A percentile compares a stretch with the other conserved stretches of the same genome.
Conservation (phyloP, 2,329 filamentous ascomycete species). For the Periglandula ipomoeae region DNA sequence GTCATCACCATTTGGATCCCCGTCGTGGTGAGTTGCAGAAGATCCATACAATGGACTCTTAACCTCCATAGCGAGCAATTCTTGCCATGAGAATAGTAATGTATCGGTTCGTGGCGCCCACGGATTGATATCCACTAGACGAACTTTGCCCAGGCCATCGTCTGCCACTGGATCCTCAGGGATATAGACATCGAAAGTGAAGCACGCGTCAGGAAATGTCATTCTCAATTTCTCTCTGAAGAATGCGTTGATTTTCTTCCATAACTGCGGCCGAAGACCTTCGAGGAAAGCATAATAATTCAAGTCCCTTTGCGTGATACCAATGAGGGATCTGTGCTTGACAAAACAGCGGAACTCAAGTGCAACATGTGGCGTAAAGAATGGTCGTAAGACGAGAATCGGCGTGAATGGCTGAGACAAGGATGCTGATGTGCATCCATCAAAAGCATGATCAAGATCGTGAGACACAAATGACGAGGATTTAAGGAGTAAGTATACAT, state of each 20-base stretch:
- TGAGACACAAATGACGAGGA: slow-evolving; percentile 91
- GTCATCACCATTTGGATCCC: slow-evolving; percentile 22
- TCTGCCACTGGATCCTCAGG: slow-evolving; percentile 51
- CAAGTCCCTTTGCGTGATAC: slow-evolving; percentile 78
- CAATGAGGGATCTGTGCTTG: slow-evolving; percentile 68
- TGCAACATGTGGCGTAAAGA: slow-evolving; percentile 79
- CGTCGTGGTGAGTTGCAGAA: slow-evolving; percentile 21
- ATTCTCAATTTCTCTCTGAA: slow-evolving; percentile 65
- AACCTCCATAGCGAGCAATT: slow-evolving; percentile 66
- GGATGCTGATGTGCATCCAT: slow-evolving; percentile 46
- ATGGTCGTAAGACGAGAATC: slow-evolving; percentile 77
- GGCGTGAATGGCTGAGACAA: slow-evolving; percentile 51
- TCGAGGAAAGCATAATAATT: slow-evolving; percentile 81
- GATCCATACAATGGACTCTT: slow-evolving; percentile 46
- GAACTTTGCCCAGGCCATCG: slow-evolving; percentile 61
- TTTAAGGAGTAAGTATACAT: slow-evolving; percentile 90
- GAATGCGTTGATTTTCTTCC: slow-evolving; percentile 62
- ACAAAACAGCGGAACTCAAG: slow-evolving; percentile 97
- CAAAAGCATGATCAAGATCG: slow-evolving; percentile 88
- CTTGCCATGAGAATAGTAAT: slow-evolving; percentile 80
- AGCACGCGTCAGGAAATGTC: slow-evolving; percentile 75
- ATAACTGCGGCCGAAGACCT: slow-evolving; percentile 53
- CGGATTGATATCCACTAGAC: slow-evolving; percentile 89
- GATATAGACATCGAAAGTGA: slow-evolving; percentile 88
- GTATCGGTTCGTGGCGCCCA: slow-evolving; percentile 88